A percentile compares a stretch with the other conserved stretches of the same genome.
These are phyloP conservation scores for Rossbeevera mucosa DNA, from an alignment of 768 basidiomycete species.

Conservation along the genomic window DNA sequence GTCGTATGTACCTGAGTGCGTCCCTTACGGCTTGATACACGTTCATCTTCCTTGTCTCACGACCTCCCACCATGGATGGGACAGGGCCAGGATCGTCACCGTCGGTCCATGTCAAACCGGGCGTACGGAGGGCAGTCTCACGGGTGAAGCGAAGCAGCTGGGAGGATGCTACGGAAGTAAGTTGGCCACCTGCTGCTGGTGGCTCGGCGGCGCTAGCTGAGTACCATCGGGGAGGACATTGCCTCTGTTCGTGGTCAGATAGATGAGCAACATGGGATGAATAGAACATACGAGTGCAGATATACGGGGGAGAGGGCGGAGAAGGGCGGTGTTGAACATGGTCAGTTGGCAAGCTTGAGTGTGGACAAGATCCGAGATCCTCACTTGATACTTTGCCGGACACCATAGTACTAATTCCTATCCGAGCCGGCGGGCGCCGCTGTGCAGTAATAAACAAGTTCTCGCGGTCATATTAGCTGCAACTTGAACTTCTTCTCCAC, in stretches of 20 bases:
- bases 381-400: constrained; percentile 10
- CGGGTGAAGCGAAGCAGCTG: constrained; percentile 59
- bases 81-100: constrained; percentile 43
- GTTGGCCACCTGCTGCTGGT: constrained; percentile 76
- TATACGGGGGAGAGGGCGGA: constrained; percentile 19
- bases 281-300: constrained; percentile 14
- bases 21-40: constrained; percentile 90
- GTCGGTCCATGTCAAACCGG: constrained; percentile 68
- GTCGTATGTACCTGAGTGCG: constrained; percentile 63
- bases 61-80: constrained; percentile 56
- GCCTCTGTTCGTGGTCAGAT: constrained; percentile 3
- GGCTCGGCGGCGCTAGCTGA: constrained; percentile 51
- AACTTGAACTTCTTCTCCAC: constrained; percentile 1
- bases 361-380: constrained; percentile 27
- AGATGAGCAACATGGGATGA: not conserved
- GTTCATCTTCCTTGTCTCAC: constrained; percentile 94
- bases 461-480: constrained; percentile 22
- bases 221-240: constrained; percentile 38
- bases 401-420: not conserved
- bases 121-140: constrained; percentile 66
- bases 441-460: not conserved
- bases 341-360: constrained; percentile 12
- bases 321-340: constrained; percentile 17
- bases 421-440: not conserved
- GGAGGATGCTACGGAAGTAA: constrained; percentile 69